Evolutionary conservation across 139 green algal species (phyloP).

Genomic region (Eudorina sp.): DNA sequence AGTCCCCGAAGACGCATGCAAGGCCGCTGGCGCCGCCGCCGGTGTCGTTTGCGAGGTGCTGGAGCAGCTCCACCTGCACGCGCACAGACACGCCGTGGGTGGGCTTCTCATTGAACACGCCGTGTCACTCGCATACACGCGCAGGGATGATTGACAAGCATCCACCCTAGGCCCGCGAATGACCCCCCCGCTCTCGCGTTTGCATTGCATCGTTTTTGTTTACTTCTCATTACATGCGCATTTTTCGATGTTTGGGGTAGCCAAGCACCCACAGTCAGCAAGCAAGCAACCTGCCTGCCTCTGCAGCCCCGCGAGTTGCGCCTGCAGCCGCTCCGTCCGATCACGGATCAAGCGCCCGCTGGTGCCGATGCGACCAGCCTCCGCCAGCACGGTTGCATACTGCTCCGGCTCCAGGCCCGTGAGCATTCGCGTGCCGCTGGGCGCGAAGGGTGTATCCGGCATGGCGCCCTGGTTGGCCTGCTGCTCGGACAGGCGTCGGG

Average conservation of each 20-base stretch:
- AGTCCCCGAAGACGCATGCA: not conserved
- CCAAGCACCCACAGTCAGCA: no score
- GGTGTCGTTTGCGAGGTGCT: conserved; percentile 4
- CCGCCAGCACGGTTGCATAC: not conserved
- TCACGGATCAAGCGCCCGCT: conserved; percentile 1
- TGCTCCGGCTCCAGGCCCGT: conserved; percentile 28
- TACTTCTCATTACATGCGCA: no score
- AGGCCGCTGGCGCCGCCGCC: not conserved
- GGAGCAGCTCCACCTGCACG: conserved; percentile 10
- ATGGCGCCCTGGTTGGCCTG: conserved; percentile 5
- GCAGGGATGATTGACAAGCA: no score
- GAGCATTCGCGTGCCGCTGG: conserved; percentile 28
- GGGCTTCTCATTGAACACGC: no score
- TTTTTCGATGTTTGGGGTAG: no score
- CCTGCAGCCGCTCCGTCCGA: not conserved
- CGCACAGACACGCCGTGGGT: no score
- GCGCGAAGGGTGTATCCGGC: conserved; percentile 32
- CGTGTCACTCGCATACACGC: no score
- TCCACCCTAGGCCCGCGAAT: no score
- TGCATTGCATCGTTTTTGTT: no score
- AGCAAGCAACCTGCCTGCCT: conserved; percentile 25
- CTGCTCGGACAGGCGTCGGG: not conserved
- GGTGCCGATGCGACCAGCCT: not conserved
- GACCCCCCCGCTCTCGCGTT: no score
- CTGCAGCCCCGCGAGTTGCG: conserved; percentile 13